Base-by-base conservation (phyloP, 805 yeast species). In the Candida odintsovae region DNA sequence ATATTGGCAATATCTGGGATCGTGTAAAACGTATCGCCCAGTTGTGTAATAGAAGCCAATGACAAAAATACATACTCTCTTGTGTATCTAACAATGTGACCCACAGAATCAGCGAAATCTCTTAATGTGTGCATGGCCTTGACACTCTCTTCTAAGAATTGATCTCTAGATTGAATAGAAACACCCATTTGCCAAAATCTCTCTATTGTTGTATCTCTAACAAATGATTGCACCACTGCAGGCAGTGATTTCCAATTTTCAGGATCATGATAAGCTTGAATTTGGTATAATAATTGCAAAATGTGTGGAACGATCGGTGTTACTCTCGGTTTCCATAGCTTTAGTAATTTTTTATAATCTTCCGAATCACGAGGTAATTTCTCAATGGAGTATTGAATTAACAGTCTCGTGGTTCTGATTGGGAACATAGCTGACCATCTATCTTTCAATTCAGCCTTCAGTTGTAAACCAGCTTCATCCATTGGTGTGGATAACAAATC, bases 141-240 rank as follows among this genome's bases (percentile, higher is more conserved):
- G 48, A 88, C 95, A 58, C 83, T 90, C 61, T 94, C 98, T 61
- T 87, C 96, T 52, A 94, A 83, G 55, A 94, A 95, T 29, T 94
- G 90, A 62, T 94, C 98, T 58, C 88, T 85, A 2, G 96, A 82
- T 66, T 94, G 96, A 48, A 87, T 86, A 1, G 97, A 87, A 20
- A 95, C 95, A 16, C 99, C 99, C 50, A 90, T 95, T 61, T 95
- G 98, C 99, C 99, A 94, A 64, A 94, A 94, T 58, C 98, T 74
- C 68, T 94, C 99, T 62, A 83, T 81, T 42, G 95, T 85, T 50
- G 95, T 84, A 57, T 88, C 84, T 53, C 78, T 77, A n/a, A 92
- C 96, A 70, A 95, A 92, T 1, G 92, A 75, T 63, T 88, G 96
- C 1, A 94, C 98, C 47, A 89, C 95, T 3, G 76, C 76, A 0